phyloP scores from a whole-genome alignment of 176 grass and related monocot species.

The Hsuehochloa calcarea region DNA sequence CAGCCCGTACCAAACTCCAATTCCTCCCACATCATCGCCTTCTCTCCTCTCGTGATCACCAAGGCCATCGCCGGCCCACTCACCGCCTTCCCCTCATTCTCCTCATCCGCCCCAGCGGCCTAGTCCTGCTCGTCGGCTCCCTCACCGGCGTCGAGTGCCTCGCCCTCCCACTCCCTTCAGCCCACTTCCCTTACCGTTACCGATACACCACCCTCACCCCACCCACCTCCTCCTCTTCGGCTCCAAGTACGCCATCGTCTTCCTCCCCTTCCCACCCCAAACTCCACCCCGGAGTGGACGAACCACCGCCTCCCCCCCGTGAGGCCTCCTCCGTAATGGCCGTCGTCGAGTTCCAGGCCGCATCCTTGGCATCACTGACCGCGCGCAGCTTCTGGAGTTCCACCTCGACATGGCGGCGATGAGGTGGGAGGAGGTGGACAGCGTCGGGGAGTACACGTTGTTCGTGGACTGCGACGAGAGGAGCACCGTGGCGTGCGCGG shows the following conservation, averaged over 20 bases:
- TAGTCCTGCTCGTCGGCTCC: not conserved
- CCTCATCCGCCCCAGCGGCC: not conserved
- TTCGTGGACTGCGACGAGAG: not conserved
- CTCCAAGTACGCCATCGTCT: not conserved
- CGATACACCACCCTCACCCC: not conserved
- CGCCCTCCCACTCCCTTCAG: not conserved
- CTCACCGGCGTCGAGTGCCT: not conserved
- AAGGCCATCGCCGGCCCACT: not conserved
- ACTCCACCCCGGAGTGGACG: not conserved
- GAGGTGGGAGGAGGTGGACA: slow-evolving; percentile 11
- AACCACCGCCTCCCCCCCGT: not conserved
- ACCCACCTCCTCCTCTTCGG: not conserved
- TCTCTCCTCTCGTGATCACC: not conserved
- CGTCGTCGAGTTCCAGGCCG: not conserved
- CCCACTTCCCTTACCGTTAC: not conserved
- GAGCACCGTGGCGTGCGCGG: not conserved
- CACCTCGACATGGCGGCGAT: not conserved
- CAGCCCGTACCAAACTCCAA: not conserved
- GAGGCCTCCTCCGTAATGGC: not conserved
- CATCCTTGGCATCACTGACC: not conserved
- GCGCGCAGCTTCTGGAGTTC: slow-evolving; percentile 4
- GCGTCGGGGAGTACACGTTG: not conserved
- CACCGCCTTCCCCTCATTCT: not conserved
- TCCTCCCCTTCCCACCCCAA: not conserved
- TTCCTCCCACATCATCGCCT: not conserved